A percentile compares a stretch with the other conserved stretches of the same genome.
These are phyloP conservation scores for Microbotryomycetes sp. DNA, from an alignment of 1,284 basidiomycete genomes.

Conservation along the genomic window DNA sequence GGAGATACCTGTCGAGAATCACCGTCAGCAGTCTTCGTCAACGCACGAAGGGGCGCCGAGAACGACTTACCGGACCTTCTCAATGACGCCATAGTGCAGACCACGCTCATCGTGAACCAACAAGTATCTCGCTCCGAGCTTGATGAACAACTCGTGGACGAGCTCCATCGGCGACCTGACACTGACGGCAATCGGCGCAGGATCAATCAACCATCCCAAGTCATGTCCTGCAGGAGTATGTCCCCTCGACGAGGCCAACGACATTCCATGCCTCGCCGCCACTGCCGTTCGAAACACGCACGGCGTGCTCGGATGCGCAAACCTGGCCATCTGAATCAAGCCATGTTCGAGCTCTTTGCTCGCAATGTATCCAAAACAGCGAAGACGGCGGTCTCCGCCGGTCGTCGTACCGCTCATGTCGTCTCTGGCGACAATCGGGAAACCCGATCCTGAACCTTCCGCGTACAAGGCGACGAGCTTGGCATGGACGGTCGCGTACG, in stretches of 20 bases:
- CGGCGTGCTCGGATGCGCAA: conserved; percentile 8
- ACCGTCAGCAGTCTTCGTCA: neutral
- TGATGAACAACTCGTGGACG: conserved; percentile 58
- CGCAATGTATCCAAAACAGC: conserved; percentile 87
- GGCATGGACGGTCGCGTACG: conserved; percentile 59
- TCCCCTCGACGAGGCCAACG: conserved; percentile 52
- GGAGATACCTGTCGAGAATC: conserved; percentile 3
- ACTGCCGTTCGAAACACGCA: conserved; percentile 28
- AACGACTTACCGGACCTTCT: conserved; percentile 85
- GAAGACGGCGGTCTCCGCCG: conserved; percentile 49
- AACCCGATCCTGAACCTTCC: conserved; percentile 71
- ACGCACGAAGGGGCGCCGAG: conserved; percentile 44
- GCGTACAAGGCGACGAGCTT: conserved; percentile 56
- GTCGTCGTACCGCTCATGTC: conserved; percentile 40
- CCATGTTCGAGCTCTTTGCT: conserved; percentile 89
- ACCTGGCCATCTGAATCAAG: conserved; percentile 40
- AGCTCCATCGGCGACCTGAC: conserved; percentile 25
- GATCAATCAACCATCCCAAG: conserved; percentile 42
- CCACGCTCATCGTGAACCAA: conserved; percentile 77
- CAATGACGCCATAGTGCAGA: conserved; percentile 78
- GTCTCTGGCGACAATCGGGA: conserved; percentile 60
- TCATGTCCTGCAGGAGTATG: conserved; percentile 33
- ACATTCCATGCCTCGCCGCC: conserved; percentile 70
- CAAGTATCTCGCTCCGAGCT: conserved; percentile 83
- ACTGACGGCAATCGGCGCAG: conserved; percentile 24